phyloP scores from a whole-genome alignment of 139 green algal species.

The Chlamydomonas sp. region DNA sequence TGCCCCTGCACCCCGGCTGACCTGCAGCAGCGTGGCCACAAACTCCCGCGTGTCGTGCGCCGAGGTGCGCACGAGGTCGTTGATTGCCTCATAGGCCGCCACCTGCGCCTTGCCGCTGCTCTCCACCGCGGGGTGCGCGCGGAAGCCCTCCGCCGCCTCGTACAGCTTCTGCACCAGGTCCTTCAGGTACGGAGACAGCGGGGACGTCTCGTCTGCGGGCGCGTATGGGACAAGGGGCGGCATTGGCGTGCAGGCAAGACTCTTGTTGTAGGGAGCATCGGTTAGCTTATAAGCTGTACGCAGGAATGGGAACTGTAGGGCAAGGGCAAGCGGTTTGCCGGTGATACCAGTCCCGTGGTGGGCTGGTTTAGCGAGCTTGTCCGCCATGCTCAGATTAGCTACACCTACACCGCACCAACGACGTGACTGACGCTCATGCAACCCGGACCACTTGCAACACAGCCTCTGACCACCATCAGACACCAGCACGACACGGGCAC shows the following conservation, averaged over 20 bases:
- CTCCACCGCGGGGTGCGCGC: constrained; percentile 54
- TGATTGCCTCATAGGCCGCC: constrained; percentile 95
- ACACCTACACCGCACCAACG: too few species aligned
- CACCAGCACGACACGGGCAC: not conserved
- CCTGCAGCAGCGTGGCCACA: constrained; percentile 41
- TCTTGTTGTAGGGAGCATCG: not conserved
- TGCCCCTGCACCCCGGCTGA: not conserved
- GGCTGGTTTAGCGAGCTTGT: too few species aligned
- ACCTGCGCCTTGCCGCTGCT: constrained; percentile 59
- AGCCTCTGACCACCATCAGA: too few species aligned
- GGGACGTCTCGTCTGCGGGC: constrained; percentile 61
- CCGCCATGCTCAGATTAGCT: too few species aligned
- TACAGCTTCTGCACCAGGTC: constrained; percentile 86
- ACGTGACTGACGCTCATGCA: too few species aligned
- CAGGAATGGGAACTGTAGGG: too few species aligned
- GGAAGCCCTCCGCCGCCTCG: constrained; percentile 45
- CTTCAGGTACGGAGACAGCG: constrained; percentile 90
- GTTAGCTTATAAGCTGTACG: not conserved
- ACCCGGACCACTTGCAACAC: not conserved
- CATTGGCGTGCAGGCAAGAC: too few species aligned
- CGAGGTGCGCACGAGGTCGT: constrained; percentile 89
- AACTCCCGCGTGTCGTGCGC: constrained; percentile 79
- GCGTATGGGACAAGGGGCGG: too few species aligned
- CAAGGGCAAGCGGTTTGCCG: too few species aligned
- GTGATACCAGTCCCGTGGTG: too few species aligned